Conservation (phyloP, 116 monocot species). For the Posidonia oceanica region DNA sequence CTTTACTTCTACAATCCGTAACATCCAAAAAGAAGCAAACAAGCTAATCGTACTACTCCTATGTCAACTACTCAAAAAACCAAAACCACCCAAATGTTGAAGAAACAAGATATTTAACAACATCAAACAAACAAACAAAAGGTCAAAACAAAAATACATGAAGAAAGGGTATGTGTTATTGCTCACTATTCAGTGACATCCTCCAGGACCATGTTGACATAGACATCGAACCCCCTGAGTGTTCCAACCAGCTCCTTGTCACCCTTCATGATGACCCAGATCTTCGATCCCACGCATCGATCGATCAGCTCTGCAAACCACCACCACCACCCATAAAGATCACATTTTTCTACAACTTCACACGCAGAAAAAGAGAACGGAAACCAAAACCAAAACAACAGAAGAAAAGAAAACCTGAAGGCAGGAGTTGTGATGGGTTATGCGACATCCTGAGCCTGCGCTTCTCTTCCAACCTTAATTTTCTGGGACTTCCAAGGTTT, state of each 20-base stretch:
- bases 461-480: not conserved
- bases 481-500: not conserved
- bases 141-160: too few relatives aligned
- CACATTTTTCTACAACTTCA: not conserved
- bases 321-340: not conserved
- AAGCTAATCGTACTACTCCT: too few relatives aligned
- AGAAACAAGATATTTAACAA: too few relatives aligned
- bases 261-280: slow-evolving; percentile 86
- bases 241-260: slow-evolving; percentile 85
- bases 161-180: not conserved
- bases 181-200: slow-evolving; percentile 81
- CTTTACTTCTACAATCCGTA: too few relatives aligned
- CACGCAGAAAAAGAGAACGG: not conserved
- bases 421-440: slow-evolving; percentile 71
- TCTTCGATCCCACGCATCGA: slow-evolving; percentile 79
- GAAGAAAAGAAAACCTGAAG: slow-evolving; percentile 22
- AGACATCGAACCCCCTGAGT: slow-evolving; percentile 63
- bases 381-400: not conserved
- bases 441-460: slow-evolving; percentile 17
- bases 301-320: slow-evolving; percentile 54
- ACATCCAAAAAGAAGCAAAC: too few relatives aligned
- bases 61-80: too few relatives aligned
- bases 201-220: slow-evolving; percentile 83
- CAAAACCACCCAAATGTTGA: too few relatives aligned
- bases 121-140: too few relatives aligned